Base-by-base conservation (phyloP, 805 yeast species). In the Candida sithepensis region DNA sequence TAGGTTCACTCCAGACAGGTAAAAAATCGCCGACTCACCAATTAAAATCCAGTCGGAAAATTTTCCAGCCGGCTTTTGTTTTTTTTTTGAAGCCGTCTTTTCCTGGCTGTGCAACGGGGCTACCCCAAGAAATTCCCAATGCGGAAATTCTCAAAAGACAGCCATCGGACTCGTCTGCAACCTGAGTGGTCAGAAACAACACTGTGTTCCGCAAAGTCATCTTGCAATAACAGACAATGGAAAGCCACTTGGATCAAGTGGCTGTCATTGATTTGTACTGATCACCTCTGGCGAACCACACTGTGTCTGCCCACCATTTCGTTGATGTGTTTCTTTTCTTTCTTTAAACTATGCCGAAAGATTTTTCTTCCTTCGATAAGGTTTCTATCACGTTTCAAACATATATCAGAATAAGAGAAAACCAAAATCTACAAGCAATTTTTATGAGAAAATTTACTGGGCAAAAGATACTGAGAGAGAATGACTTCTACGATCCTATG, bases 371-470 rank as follows among this genome's bases (percentile, higher is more conserved):
- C 10, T 24, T 24, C 28, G 10, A 24, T 6, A 6, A 6, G 10
- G 6, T 7, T 10, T 24, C 10, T 24, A 10, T 24, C 28, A 24
- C n/a, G n/a, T n/a, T n/a, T n/a, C n/a, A n/a, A n/a, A n/a, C n/a
- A n/a, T n/a, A n/a, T n/a, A n/a, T n/a, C n/a, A n/a, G n/a, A n/a
- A n/a, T 24, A 24, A 10, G 28, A 10, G 10, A 10, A 24, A 24
- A 24, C 10, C 6, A 24, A 7, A 23, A 19, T 32, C 22, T 14
- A 24, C n/a, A 40, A 16, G 5, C 14, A 14, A 7, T 9, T 4
- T 30, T 20, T 46, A 39, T 59, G 57, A 49, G 56, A 30, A 56
- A 55, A 34, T 54, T 56, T 26, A 58, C 48, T 39, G 68, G 67
- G 4, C 58, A 64, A 34, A 52, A 46, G 39, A 46, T 65, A 8